Evolutionary conservation across 2,329 filamentous ascomycete species (phyloP).

Genomic region (Phialophora chinensis): DNA sequence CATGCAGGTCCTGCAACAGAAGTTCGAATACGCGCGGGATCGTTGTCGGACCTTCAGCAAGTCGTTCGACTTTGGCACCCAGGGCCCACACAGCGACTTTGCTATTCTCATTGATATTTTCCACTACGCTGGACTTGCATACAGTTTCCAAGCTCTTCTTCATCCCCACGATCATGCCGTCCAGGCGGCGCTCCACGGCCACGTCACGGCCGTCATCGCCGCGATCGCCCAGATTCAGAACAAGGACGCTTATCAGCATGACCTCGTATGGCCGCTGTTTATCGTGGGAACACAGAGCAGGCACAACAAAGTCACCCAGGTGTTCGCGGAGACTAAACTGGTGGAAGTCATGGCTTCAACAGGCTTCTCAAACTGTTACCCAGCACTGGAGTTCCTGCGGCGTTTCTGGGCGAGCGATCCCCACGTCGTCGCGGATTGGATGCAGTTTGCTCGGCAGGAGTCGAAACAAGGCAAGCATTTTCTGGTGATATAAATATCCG

Average conservation of each 20-base stretch:
- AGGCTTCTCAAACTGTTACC: conserved; percentile 30
- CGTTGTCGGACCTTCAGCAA: conserved; percentile 34
- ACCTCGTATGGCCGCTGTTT: conserved; percentile 43
- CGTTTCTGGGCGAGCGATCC: conserved; percentile 34
- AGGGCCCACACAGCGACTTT: conserved; percentile 33
- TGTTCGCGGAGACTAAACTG: conserved; percentile 24
- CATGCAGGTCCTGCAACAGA: conserved; percentile 16
- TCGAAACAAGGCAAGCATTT: conserved; percentile 22
- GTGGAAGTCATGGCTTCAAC: conserved; percentile 28
- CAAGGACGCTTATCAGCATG: conserved; percentile 36
- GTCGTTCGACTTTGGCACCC: conserved; percentile 33
- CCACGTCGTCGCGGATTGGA: conserved; percentile 17
- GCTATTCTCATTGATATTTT: conserved; percentile 40
- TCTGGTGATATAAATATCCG: conserved; percentile 27
- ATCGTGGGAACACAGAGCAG: conserved; percentile 40
- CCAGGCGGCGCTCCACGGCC: conserved; percentile 15
- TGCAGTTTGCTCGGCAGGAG: conserved; percentile 30
- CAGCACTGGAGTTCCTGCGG: conserved; percentile 36
- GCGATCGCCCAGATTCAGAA: conserved; percentile 25
- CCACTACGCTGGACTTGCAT: conserved; percentile 41
- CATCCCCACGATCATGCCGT: conserved; percentile 25
- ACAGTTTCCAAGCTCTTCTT: conserved; percentile 39
- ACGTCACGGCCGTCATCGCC: conserved; percentile 15
- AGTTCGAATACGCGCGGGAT: conserved; percentile 33
- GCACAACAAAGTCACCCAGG: conserved; percentile 18